phyloP scores from a whole-genome alignment of 129 eudicot genomes.

The Flaveria linearis region DNA sequence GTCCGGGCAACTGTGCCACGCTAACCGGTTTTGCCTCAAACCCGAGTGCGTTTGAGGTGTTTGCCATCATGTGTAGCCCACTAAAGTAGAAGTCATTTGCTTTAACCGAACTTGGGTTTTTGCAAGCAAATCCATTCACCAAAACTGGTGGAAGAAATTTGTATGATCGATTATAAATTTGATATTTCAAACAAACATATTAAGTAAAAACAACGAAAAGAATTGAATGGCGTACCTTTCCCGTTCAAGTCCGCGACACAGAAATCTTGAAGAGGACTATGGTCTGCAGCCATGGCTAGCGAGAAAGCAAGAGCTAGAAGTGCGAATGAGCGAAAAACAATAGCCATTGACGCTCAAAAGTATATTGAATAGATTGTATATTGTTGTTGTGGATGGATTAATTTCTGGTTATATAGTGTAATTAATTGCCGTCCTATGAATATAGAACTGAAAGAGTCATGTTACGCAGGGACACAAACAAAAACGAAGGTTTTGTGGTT shows the following conservation, averaged over 20 bases:
- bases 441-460: slow-evolving; percentile 18
- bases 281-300: slow-evolving; percentile 27
- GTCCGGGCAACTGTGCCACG: slow-evolving; percentile 39
- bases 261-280: slow-evolving; percentile 46
- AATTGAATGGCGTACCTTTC: slow-evolving; percentile 21
- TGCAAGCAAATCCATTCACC: slow-evolving; percentile 39
- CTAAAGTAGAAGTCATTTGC: slow-evolving; percentile 35
- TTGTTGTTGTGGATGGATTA: not conserved
- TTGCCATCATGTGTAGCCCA: slow-evolving; percentile 39
- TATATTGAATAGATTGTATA: not conserved
- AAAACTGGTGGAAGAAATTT: slow-evolving; percentile 17
- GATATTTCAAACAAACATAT: not conserved
- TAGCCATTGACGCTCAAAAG: slow-evolving; percentile 32
- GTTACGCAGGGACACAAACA: not conserved
- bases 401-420: not conserved
- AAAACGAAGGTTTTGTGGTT: not conserved
- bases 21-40: slow-evolving; percentile 22
- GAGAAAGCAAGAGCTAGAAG: slow-evolving; percentile 28
- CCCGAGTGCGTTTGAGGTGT: slow-evolving; percentile 33
- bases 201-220: not conserved
- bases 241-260: slow-evolving; percentile 36
- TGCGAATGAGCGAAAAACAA: slow-evolving; percentile 16
- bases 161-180: not conserved
- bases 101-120: slow-evolving; percentile 31
- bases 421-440: slow-evolving; percentile 18